Evolutionary conservation across 208 protist species (phyloP), one percentile per base, ranked within the genome.

Genomic region (Leishmania tarentolae): DNA sequence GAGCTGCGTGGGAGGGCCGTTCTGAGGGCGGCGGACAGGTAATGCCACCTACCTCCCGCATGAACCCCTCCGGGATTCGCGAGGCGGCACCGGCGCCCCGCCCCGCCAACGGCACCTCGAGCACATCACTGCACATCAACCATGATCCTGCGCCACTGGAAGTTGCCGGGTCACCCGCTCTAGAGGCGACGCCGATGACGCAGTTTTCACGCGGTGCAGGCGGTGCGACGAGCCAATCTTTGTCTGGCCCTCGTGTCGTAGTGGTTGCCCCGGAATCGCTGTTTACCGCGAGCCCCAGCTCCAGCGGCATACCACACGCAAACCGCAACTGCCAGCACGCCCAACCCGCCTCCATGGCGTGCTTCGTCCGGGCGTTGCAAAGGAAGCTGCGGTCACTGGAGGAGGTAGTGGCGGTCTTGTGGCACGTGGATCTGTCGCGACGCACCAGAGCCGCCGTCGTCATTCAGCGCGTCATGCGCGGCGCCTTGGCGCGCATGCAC

Each of bases 311-410:
- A 31, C 52, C 78, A 5, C 9, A 72, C 6, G 40, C 53, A 17
- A 65, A 81, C 61, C 77, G 80, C 81, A 79, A 77, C 56, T 72
- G 65, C 37, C 77, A 85, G 44, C 70, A 52, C n/a, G 59, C 73
- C 31, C 56, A 77, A n/a, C 21, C 75, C 3, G 59, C 71, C 28
- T 66, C 77, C n/a, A 53, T 91, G 19, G 40, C 82, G 21, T 82
- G 50, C 15, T 81, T 95, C 6, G 83, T 97, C 59, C 82, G 83
- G 15, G 92, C 93, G 35, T 85, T 97, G 74, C 94, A 97, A 82
- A 83, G 89, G 69, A 96, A 96, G 50, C 78, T 96, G 68, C 91
- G 88, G 59, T 82, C 86, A 28, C 74, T 96, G 31, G 87, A 87
- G 37, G 79, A 78, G 74, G 88, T 96, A 31, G 88, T 95, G 82